Conservation (phyloP, 1,139 yeast genomes). For the Kodamaea anthophila region DNA sequence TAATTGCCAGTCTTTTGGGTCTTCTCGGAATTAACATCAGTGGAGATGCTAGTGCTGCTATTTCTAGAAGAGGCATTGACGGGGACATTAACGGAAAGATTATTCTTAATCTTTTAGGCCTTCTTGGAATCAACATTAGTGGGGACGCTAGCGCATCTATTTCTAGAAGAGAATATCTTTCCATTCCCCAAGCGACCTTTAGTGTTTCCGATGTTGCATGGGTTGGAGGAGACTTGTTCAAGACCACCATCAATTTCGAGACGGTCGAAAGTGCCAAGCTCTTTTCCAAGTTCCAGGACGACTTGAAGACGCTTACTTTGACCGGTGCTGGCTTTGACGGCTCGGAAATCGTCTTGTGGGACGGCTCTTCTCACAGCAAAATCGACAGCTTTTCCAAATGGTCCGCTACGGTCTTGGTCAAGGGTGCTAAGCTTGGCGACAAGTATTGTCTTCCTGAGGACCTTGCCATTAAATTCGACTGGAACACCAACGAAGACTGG, state of each 20-base stretch:
- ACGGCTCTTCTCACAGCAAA: constrained; percentile 15
- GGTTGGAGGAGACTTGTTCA: constrained; percentile 20
- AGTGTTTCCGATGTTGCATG: constrained; percentile 22
- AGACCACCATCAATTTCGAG: constrained; percentile 20
- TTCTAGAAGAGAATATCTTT: constrained; percentile 1
- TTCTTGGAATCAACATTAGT: constrained; percentile 1
- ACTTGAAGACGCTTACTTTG: constrained; percentile 13
- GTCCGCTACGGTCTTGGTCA: constrained; percentile 19
- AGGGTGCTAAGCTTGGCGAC: constrained; percentile 18
- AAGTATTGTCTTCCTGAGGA: constrained; percentile 28
- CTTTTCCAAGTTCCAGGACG: constrained; percentile 17
- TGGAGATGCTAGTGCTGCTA: constrained; percentile 6
- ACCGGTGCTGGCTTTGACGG: constrained; percentile 9
- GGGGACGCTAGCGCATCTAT: constrained; percentile 8
- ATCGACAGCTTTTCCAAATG: constrained; percentile 17
- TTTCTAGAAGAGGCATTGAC: constrained; percentile 20
- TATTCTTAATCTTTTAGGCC: constrained; percentile 2
- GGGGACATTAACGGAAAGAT: constrained; percentile 1
- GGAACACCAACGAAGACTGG: constrained; percentile 14
- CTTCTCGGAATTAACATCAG: constrained; percentile 9
- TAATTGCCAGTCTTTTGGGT: constrained; percentile 8
- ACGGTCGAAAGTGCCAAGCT: constrained; percentile 18
- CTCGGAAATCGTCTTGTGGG: constrained; percentile 11
- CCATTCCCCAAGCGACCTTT: constrained; percentile 23
- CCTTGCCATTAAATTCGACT: constrained; percentile 22